These are phyloP conservation scores for Rutstroemia sp. DNA, from an alignment of 2,329 filamentous ascomycete genomes.

Conservation along the genomic window DNA sequence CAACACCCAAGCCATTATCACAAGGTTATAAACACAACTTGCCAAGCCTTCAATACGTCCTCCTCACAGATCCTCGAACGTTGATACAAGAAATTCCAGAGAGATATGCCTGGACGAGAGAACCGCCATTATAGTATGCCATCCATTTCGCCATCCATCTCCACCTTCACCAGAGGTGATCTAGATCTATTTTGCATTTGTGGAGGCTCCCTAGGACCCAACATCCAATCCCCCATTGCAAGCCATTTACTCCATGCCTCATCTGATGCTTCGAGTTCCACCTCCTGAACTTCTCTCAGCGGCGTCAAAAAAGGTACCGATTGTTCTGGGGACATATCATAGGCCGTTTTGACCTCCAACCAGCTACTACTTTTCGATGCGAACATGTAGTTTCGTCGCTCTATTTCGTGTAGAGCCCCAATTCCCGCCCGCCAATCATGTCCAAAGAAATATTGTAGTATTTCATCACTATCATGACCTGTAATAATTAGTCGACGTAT, in stretches of 20 bases:
- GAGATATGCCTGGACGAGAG: neutral
- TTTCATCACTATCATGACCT: constrained; percentile 76
- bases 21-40: too few species aligned
- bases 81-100: neutral
- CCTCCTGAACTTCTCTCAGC: constrained; percentile 64
- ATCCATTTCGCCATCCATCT: constrained; percentile 16
- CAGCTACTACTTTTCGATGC: constrained; percentile 88
- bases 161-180: constrained; percentile 8
- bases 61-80: neutral
- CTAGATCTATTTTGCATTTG: neutral
- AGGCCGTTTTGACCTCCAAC: constrained; percentile 81
- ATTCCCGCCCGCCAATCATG: constrained; percentile 81
- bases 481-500: constrained; percentile 85
- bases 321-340: constrained; percentile 70
- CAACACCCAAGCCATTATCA: too few species aligned
- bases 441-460: constrained; percentile 94
- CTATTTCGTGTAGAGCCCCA: constrained; percentile 76
- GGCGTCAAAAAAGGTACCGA: constrained; percentile 81
- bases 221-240: constrained; percentile 97
- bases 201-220: constrained; percentile 52
- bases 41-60: neutral
- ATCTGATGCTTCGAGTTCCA: constrained; percentile 78
- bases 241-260: constrained; percentile 89
- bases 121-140: neutral
- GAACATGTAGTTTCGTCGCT: constrained; percentile 91